phyloP scores from a whole-genome alignment of 768 basidiomycete genomes.

The Tylopilus vinaceipallidus region DNA sequence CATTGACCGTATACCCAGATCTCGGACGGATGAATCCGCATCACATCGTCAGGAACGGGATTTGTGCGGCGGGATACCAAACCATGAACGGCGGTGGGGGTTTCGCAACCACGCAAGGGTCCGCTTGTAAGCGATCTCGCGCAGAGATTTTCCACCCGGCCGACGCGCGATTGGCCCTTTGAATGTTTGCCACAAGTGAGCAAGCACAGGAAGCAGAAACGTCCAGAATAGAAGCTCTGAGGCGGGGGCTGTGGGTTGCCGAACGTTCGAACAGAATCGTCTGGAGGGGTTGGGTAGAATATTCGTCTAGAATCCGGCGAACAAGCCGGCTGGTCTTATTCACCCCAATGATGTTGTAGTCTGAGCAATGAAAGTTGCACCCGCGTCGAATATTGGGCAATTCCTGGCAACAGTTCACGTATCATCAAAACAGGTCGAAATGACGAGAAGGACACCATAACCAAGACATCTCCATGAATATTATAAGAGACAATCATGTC shows the following conservation, averaged over 20 bases:
- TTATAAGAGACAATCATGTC: slow-evolving; percentile 3
- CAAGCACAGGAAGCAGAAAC: neutral
- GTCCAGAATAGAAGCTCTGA: slow-evolving; percentile 5
- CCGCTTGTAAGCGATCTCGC: no score
- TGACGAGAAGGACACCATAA: neutral
- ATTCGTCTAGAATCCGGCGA: slow-evolving; percentile 2
- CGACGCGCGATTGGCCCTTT: slow-evolving; percentile 1
- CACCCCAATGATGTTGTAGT: neutral
- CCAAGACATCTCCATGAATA: neutral
- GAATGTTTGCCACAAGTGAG: slow-evolving; percentile 6
- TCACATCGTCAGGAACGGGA: neutral
- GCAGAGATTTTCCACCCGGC: neutral
- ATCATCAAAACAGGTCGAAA: slow-evolving; percentile 1
- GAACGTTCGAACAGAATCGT: slow-evolving; percentile 8
- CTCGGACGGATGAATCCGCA: neutral
- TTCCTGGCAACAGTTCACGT: neutral
- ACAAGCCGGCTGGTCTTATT: neutral
- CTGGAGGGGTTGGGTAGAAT: neutral
- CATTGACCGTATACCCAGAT: slow-evolving; percentile 11
- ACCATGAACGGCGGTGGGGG: neutral
- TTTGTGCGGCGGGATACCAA: slow-evolving; percentile 5
- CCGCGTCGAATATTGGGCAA: neutral
- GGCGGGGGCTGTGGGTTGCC: neutral
- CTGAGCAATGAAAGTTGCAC: slow-evolving; percentile 12
- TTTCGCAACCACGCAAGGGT: neutral